Base-by-base conservation (phyloP, 1,284 basidiomycete species). In the Ustanciosporium gigantosporum region DNA sequence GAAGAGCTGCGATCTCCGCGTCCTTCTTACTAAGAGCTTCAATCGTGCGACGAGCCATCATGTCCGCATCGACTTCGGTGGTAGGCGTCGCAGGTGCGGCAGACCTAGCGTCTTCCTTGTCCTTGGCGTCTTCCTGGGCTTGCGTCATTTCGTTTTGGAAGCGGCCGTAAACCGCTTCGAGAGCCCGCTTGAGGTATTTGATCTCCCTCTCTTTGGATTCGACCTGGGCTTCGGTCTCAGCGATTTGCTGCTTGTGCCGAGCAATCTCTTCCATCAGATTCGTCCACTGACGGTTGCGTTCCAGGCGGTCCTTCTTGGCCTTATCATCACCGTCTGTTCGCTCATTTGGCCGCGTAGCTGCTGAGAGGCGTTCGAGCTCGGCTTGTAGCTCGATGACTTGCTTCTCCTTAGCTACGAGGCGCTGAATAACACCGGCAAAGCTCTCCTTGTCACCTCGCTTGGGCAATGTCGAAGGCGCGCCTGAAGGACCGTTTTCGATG, bases 341-440 rank as follows among this genome's bases (percentile, higher is more conserved):
- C 27, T 68, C 65, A 19, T 57, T 51, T 9, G 65, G 52, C 8
- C 55, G 46, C 11, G 60, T 38, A 5, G 47, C 36, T 1, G 60
- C 46, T 0, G 66, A 47, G 5, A 66, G 27, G 23, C 83, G 82
- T 56, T 88, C 88, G 7, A 91, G 78, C 66, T 91, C 88, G 3
- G 83, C 82, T 73, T 87, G 86, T 5, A 93, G 81, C 48, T 87
- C 84, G 6, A 85, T 76, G 2, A 90, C 88, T 74, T 91, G 85
- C 73, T 88, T 90, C 79, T 93, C 90, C 76, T 91, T 91, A 70
- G 86, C 84, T 3, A 88, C 84, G 6, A 93, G 80, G 7, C 88
- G 85, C 70, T 90, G 88, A 11, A 91, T 85, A n/a, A 92, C 76
- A 2, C 88, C 88, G 60, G 86, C 84, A 51, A 89, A 83, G 64